Base-by-base conservation (phyloP, 139 green algal species). In the Chlamydomonas incerta region DNA sequence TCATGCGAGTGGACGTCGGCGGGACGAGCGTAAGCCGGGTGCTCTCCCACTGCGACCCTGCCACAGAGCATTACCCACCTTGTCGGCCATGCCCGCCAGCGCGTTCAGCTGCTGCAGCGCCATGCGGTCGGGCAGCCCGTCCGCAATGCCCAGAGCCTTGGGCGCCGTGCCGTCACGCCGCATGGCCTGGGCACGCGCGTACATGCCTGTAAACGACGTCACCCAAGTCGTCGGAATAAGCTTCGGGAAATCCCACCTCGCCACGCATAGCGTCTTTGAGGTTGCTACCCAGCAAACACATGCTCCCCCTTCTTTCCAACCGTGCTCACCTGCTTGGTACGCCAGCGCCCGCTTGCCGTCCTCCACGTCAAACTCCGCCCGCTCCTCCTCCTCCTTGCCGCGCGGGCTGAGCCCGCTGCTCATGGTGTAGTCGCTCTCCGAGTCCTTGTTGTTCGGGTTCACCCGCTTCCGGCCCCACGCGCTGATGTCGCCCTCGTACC, bases 81-180 rank as follows among this genome's bases (percentile, higher is more conserved):
- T 98, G 69, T 85, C 87, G 0, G 93, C 92, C 95, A 98, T 97
- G 66, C 95, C 95, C 8, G 92, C 92, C 74, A 98, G 87, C n/a
- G 88, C 60, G 75, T 88, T 87, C 23, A 98, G 92, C 85, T 97
- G 93, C 85, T 98, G 83, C 72, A 94, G 95, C 24, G 95, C 95
- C 81, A 98, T 88, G 20, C 94, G 86, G 17, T 92, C 91, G 2
- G 95, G 93, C 79, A 97, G 86, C 73, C 96, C 95, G 65, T 96
- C 95, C 6, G 90, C 88, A n/a, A 94, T 91, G 68, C 91, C 91
- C 87, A 95, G 73, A 0, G 90, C 85, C 14, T 87, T 83, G 1
- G 90, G 87, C 20, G 87, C 86, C 34, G 82, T 80, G 71, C 93
- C 92, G 20, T 93, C 89, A 21, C 88, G 88, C 41, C 88, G 80